Evolutionary conservation across 1,139 yeast species (phyloP).

Genomic region (Pichia sp.): DNA sequence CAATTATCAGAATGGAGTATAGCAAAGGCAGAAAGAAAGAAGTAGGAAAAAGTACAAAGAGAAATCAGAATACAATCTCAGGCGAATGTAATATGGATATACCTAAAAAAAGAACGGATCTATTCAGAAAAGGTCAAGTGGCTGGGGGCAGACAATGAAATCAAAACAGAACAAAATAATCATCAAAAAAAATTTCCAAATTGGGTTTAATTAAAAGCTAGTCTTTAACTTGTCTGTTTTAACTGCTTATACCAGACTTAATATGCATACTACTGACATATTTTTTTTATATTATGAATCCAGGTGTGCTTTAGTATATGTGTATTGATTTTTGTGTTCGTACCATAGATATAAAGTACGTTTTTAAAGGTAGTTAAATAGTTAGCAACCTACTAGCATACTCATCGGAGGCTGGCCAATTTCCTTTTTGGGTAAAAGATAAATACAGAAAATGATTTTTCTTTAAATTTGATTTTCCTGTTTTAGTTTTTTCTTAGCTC

Average conservation of each 20-base stretch:
- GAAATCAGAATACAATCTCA: not conserved
- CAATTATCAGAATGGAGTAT: not conserved
- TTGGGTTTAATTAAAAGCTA: not conserved
- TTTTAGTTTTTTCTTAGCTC: no score
- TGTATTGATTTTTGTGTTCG: not conserved
- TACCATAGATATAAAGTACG: no score
- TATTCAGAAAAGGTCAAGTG: not conserved
- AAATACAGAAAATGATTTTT: not conserved
- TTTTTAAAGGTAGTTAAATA: not conserved
- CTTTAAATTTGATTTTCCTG: not conserved
- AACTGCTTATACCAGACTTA: not conserved
- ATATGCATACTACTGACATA: no score
- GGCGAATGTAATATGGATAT: not conserved
- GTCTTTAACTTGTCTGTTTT: not conserved
- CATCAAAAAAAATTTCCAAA: not conserved
- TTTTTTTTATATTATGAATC: not conserved
- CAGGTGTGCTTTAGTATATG: not conserved
- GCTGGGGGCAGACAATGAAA: slow-evolving; percentile 4
- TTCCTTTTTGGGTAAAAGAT: not conserved
- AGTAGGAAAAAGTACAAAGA: not conserved
- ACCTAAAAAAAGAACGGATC: not conserved
- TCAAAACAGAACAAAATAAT: slow-evolving; percentile 2
- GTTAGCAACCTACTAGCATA: not conserved
- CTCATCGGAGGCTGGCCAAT: not conserved
- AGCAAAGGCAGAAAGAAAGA: not conserved